These are phyloP conservation scores for Rhazya stricta DNA, from an alignment of 257 asterid genomes.

Conservation along the genomic window DNA sequence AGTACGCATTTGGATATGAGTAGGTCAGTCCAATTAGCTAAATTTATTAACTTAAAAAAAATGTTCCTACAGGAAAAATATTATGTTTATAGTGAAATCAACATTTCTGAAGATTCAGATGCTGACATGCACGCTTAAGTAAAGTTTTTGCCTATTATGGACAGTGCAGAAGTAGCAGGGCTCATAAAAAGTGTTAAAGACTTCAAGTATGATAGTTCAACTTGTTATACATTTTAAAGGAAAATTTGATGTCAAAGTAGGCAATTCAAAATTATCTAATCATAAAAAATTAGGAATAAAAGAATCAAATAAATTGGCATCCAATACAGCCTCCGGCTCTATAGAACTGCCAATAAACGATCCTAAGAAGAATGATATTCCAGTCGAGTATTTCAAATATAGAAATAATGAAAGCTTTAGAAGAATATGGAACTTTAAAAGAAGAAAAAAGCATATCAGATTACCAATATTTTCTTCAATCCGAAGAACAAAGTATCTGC, in stretches of 20 bases:
- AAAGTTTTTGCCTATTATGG: background rate
- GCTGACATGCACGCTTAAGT: background rate
- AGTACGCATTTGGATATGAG: too few species aligned
- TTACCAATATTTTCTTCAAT: conserved; percentile 92
- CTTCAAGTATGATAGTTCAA: background rate
- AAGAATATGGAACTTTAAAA: conserved; percentile 9
- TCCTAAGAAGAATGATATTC: background rate
- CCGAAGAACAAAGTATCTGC: conserved; percentile 96
- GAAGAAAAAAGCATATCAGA: conserved; percentile 14
- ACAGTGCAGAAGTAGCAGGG: background rate
- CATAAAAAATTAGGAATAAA: background rate
- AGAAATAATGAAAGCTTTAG: conserved; percentile 5
- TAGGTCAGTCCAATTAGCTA: background rate
- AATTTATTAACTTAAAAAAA: background rate
- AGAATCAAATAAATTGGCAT: background rate
- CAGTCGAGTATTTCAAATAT: background rate
- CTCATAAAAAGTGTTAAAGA: background rate
- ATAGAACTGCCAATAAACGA: background rate
- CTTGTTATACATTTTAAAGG: background rate
- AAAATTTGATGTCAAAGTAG: background rate
- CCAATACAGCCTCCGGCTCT: background rate
- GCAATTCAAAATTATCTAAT: background rate
- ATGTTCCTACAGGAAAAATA: background rate
- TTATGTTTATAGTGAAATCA: background rate
- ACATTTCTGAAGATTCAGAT: background rate